Percentiles rank a stretch among this genome's conserved stretches.
These are phyloP conservation scores for Closterium sp. DNA, from an alignment of 139 green algal species.

Conservation along the genomic window DNA sequence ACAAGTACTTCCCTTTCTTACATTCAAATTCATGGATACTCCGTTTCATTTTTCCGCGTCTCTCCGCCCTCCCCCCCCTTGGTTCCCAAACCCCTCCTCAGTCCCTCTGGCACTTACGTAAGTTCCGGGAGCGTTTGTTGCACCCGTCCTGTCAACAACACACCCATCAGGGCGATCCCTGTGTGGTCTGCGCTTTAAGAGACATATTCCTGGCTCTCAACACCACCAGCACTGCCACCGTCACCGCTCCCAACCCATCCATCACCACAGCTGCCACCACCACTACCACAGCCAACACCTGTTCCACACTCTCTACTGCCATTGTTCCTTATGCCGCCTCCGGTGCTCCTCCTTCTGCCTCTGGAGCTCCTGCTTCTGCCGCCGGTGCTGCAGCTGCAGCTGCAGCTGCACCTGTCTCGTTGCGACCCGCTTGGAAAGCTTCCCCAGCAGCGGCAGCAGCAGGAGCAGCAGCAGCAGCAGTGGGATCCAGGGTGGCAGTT, in stretches of 20 bases:
- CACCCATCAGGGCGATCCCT: constrained; percentile 28
- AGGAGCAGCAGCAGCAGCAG: background rate
- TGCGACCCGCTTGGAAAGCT: background rate
- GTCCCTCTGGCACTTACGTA: constrained; percentile 32
- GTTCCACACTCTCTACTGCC: background rate
- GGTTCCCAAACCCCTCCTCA: background rate
- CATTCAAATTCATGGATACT: no score
- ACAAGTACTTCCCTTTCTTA: no score
- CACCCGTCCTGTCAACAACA: background rate
- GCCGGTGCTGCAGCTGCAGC: no score
- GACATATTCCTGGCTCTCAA: constrained; percentile 43
- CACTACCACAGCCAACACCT: no score
- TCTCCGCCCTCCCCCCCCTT: background rate
- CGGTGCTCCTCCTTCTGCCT: background rate
- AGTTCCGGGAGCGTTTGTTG: constrained; percentile 27
- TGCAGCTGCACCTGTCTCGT: background rate
- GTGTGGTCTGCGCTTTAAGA: constrained; percentile 41
- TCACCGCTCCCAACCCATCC: background rate
- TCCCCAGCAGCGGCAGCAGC: background rate
- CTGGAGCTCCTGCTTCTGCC: no score
- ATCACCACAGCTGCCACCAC: background rate
- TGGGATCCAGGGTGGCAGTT: background rate
- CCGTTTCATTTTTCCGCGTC: no score
- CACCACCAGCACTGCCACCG: background rate
- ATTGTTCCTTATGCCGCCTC: background rate